These are phyloP conservation scores for Lentinula sp. DNA, from an alignment of 768 basidiomycete species.

Conservation along the genomic window DNA sequence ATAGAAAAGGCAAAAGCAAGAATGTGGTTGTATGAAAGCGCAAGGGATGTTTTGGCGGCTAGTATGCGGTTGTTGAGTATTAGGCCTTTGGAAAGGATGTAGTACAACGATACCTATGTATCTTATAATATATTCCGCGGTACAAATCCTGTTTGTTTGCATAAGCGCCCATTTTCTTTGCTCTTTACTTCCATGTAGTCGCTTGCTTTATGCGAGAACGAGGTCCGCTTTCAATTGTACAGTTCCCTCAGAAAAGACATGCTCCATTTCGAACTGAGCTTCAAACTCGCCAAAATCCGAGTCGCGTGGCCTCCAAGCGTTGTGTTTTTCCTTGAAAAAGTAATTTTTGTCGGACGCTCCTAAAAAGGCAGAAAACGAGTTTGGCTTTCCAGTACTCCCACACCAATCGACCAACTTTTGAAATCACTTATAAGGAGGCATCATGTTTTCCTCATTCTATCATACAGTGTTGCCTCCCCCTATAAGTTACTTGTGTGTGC, in stretches of 20 bases:
- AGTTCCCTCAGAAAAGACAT: neutral
- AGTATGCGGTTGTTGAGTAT: slow-evolving; percentile 87
- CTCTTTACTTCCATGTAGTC: neutral
- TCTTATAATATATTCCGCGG: neutral
- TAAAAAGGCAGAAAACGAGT: slow-evolving; percentile 1
- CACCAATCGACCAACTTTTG: neutral
- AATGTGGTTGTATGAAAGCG: slow-evolving; percentile 84
- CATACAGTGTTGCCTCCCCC: neutral
- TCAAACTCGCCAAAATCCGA: neutral
- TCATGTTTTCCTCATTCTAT: neutral
- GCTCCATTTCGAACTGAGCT: too few relatives aligned
- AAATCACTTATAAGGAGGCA: neutral
- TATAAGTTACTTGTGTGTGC: neutral
- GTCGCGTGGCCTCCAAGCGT: neutral
- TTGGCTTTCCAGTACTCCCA: neutral
- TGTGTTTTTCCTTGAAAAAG: slow-evolving; percentile 2
- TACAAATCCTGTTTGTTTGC: neutral
- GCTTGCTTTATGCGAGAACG: neutral
- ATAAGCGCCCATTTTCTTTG: neutral
- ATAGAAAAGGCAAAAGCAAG: slow-evolving; percentile 73
- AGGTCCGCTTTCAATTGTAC: neutral
- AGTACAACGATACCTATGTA: slow-evolving; percentile 7
- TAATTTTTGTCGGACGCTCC: neutral
- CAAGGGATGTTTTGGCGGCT: slow-evolving; percentile 83
- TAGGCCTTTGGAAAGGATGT: slow-evolving; percentile 92